Conservation (phyloP, 2,329 filamentous ascomycete genomes). For the Aphanoascus verrucosus region DNA sequence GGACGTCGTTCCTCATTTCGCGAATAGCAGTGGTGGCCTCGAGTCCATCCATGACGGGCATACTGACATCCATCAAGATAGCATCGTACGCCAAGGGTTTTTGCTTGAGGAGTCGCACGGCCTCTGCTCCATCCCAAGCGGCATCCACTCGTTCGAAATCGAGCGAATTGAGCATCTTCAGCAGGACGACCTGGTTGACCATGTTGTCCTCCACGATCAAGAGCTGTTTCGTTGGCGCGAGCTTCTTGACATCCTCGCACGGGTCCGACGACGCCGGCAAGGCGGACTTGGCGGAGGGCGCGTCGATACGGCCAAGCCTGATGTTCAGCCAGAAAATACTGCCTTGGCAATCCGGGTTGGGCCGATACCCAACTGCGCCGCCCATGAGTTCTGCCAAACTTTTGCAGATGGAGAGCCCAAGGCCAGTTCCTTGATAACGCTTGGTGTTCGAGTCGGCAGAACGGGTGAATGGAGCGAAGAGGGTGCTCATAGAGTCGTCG, state of each 20-base stretch:
- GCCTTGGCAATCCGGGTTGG: constrained; percentile 38
- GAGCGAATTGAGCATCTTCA: constrained; percentile 30
- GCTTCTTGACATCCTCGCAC: constrained; percentile 25
- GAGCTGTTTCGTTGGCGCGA: constrained; percentile 34
- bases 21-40: constrained; percentile 37
- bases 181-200: constrained; percentile 35
- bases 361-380: constrained; percentile 39
- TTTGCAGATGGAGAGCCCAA: constrained; percentile 49
- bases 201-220: constrained; percentile 36
- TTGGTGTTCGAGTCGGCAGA: constrained; percentile 46
- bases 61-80: constrained; percentile 41
- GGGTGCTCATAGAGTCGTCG: constrained; percentile 33
- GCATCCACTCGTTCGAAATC: constrained; percentile 36
- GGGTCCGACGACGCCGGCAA: constrained; percentile 18
- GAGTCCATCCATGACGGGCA: constrained; percentile 40
- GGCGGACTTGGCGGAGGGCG: neutral
- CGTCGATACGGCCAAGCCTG: constrained; percentile 15
- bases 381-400: constrained; percentile 48
- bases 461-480: constrained; percentile 49
- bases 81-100: constrained; percentile 35
- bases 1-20: constrained; percentile 29
- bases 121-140: constrained; percentile 37
- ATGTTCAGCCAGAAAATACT: constrained; percentile 46
- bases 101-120: constrained; percentile 34
- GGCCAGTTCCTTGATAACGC: constrained; percentile 46